Evolutionary conservation across 2,329 filamentous ascomycete species (phyloP), one percentile per base, ranked within the genome.

Genomic region (Dactylellina parvicollis): DNA sequence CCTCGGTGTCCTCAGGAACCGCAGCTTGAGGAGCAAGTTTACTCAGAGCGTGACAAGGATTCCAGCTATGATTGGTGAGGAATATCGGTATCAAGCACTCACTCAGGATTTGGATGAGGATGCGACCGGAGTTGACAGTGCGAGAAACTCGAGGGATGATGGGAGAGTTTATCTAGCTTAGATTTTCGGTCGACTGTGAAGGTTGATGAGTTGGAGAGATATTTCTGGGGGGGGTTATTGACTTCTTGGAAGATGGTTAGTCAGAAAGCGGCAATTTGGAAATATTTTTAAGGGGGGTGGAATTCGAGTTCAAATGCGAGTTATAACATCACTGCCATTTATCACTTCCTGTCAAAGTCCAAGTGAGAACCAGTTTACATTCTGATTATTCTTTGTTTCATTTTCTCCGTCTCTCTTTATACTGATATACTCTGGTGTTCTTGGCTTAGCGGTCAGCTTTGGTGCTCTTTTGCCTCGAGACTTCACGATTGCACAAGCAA

Each of bases 131-230:
- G 47, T 55, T 3, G 54, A 72, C 4, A 42, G 18, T 14, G 59
- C 44, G 2, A 46, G 67, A 14, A 44, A 30, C 8, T 60, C 67
- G 16, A 44, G 32, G 8, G 59, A 72, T 14, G 38, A 71, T 7
- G 59, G 59, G 8, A 44, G 52, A 18, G 38, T 72, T 26, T 72
- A 46, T 30, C 55, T 72, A 12, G 10, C 32, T 36, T 72, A 57
- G 38, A 8, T 7, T 46, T 56, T 14, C 12, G 34, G 14, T 9
- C n/a, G 3, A 22, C 16, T 3, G 16, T 20, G 24, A 20, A 10
- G 20, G 42, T 20, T 14, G 30, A 34, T 34, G 14, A 7, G 30
- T 7, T 18, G 2, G 38, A 44, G n/a, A 16, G 38, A 16, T 44
- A 14, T 16, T n/a, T 44, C 12, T 24, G 18, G 18, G 18, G 44